Evolutionary conservation across 805 yeast genomes (phyloP), one percentile per base, ranked within the genome.

Genomic region (Candida golubevii): DNA sequence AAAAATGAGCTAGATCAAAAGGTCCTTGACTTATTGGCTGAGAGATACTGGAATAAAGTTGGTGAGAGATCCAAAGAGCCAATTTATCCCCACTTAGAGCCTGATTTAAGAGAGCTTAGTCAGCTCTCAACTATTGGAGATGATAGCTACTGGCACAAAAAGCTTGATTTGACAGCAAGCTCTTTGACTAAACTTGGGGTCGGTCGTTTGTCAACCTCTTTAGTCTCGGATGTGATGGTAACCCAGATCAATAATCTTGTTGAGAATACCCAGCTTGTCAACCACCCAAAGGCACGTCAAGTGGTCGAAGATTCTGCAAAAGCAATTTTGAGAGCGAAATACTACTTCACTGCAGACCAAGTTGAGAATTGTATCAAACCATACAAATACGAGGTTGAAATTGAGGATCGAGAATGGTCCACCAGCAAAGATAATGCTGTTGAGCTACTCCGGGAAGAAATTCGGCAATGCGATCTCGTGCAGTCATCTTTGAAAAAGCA

Each of bases 301-400:
- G 83, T 88, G 3, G 89, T 93, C 8, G 79, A 77, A 42, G 95
- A 88, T 34, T 95, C 97, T 2, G 95, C 97, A 0, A 75, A 78
- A 29, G 71, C 82, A 23, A 96, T 93, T 7, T 71, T 93, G 49
- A 82, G 82, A 50, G 69, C 85, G 26, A 80, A 91, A 51, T 93
- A 78, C 61, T 87, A 82, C 51, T 83, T 96, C 1, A 91, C 99
- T 0, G 95, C 99, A 0, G 99, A 95, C 62, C 99, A 93, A 63
- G 98, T 93, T 7, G 99, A 93, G 59, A 93, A 95, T 64, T 90
- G 98, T 67, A 91, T 93, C 58, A 93, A 93, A 62, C 99, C 99
- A 2, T 93, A 85, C 70, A 93, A 93, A 67, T 93, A 91, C 62
- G 99, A 93, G 59, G 90, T 93, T 47, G 99, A 93, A 59, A 79